Evolutionary conservation across 2,329 filamentous ascomycete genomes (phyloP), one percentile per base, ranked within the genome.

Genomic region (Ceratocystis lukuohia): DNA sequence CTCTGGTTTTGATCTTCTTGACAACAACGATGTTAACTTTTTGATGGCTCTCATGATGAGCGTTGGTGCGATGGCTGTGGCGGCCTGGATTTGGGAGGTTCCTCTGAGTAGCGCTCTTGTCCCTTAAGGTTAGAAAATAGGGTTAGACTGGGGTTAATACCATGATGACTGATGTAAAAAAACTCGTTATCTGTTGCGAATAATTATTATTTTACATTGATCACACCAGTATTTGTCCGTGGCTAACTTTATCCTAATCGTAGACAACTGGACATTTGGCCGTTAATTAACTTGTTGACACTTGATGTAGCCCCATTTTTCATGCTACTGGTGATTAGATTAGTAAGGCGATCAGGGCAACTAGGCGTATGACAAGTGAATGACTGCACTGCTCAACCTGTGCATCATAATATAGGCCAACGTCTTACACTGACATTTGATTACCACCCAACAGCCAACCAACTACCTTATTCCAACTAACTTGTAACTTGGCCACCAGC

Each of bases 11-110:
- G 83, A 96, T 73, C 74, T 95, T 69, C 78, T 99, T 67, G 91
- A 96, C 75, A 99, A 99, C 75, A 99, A 99, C 75, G 88, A 89
- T 65, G 91, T 99, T 71, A 99, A 99, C 75, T 84, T 96, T 67
- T 75, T 93, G 66, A 97, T 96, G 93, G 92, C 93, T 0, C 80
- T 84, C 15, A 80, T 80, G 3, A 92, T 96, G 83, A 96, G 89
- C 73, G 70, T 91, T 20, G 84, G 87, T 3, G 88, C 86, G 3
- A 95, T 97, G 84, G 78, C 77, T 0, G 75, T 84, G 44, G 85
- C 82, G 37, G 76, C 80, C 57, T 84, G 80, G 82, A 80, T 82
- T 68, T 88, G 85, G 84, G 78, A 76, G 3, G 72, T 86, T 28
- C 80, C 83, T 5, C 72, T 84, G 15, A 71, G 75, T 65, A 78